A percentile compares a stretch with the other conserved stretches of the same genome.
phyloP scores from a whole-genome alignment of 2,329 filamentous ascomycete genomes.

The Fusarium sp. region DNA sequence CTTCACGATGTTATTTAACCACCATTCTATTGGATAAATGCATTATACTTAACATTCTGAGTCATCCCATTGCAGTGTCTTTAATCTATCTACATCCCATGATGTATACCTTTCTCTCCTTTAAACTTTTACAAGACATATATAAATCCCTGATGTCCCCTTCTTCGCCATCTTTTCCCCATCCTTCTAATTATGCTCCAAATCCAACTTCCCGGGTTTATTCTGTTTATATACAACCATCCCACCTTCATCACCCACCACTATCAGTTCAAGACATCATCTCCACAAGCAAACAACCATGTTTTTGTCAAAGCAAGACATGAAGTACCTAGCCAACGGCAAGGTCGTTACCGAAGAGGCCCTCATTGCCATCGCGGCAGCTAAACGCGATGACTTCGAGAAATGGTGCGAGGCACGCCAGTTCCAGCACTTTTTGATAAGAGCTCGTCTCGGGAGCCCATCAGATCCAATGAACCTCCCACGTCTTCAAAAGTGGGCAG shows the following conservation, averaged over 20 bases:
- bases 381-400: not conserved
- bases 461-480: not conserved
- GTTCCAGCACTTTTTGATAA: not conserved
- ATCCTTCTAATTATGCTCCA: not conserved
- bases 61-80: not conserved
- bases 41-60: not conserved
- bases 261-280: not conserved
- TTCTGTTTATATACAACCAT: not conserved
- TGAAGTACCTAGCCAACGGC: not conserved
- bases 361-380: not conserved
- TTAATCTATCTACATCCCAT: too few relatives aligned
- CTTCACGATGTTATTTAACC: accelerated
- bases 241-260: not conserved
- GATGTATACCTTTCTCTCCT: not conserved
- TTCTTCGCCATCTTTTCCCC: accelerated
- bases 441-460: not conserved
- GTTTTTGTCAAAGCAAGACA: not conserved
- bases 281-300: not conserved
- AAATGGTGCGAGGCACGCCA: not conserved
- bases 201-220: not conserved
- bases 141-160: not conserved
- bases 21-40: not conserved
- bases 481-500: not conserved
- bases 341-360: not conserved
- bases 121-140: too few relatives aligned